A percentile compares a stretch with the other conserved stretches of the same genome.
phyloP scores from a whole-genome alignment of 495 filamentous ascomycete genomes.

The Neurospora sp. region DNA sequence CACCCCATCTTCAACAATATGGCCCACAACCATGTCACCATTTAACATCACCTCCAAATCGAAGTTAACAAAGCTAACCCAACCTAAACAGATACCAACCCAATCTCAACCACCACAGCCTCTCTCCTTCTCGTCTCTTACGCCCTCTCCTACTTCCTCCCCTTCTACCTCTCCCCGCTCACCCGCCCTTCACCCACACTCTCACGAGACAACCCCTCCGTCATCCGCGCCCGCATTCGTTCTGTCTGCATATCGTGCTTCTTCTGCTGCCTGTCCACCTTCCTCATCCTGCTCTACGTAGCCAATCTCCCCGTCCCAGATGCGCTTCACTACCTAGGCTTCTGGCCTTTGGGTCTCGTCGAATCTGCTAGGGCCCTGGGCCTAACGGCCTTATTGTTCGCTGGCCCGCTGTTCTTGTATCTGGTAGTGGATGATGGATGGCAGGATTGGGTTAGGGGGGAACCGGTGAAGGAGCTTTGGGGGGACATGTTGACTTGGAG shows the following conservation, averaged over 20 bases:
- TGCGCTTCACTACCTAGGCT: slow-evolving; percentile 57
- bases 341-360: slow-evolving; percentile 57
- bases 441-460: slow-evolving; percentile 48
- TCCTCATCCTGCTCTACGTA: slow-evolving; percentile 42
- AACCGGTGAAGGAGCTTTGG: slow-evolving; percentile 20
- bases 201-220: slow-evolving; percentile 78
- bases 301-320: slow-evolving; percentile 29
- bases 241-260: slow-evolving; percentile 64
- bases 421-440: slow-evolving; percentile 62
- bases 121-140: slow-evolving; percentile 49
- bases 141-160: slow-evolving; percentile 77
- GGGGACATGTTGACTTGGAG: slow-evolving; percentile 44
- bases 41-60: background rate
- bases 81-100: background rate
- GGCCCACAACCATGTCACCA: background rate
- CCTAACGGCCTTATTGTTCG: slow-evolving; percentile 71
- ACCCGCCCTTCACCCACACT: slow-evolving; percentile 76
- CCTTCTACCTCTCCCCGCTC: slow-evolving; percentile 73
- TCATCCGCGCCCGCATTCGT: slow-evolving; percentile 77
- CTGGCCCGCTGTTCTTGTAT: slow-evolving; percentile 72
- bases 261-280: slow-evolving; percentile 47
- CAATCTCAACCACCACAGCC: slow-evolving; percentile 14
- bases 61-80: background rate
- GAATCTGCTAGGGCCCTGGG: slow-evolving; percentile 50
- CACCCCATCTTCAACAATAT: no score